Evolutionary conservation across 345 rosid species (phyloP).

Genomic region (Eucalyptus victrix): DNA sequence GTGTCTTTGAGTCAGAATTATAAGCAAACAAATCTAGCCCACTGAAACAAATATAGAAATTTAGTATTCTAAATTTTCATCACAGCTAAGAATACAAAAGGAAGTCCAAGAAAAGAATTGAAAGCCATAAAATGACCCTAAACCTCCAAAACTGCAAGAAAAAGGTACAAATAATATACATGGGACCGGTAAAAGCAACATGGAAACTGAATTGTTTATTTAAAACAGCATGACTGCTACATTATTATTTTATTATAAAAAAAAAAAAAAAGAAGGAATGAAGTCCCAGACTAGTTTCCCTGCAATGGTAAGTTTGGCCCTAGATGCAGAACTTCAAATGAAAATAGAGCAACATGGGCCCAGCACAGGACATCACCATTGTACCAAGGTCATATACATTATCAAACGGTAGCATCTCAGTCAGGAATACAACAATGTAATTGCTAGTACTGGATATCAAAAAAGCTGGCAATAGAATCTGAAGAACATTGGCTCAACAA

Average conservation of each 20-base stretch:
- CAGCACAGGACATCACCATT: neutral
- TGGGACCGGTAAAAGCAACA: neutral
- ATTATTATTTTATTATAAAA: neutral
- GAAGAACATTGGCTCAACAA: neutral
- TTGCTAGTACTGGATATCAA: neutral
- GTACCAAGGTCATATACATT: neutral
- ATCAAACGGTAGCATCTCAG: neutral
- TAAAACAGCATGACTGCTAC: neutral
- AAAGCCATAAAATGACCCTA: neutral
- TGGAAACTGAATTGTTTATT: neutral
- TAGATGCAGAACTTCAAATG: neutral
- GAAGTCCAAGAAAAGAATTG: neutral
- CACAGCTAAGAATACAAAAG: neutral
- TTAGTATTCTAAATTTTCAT: neutral
- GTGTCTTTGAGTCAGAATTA: slow-evolving; percentile 46
- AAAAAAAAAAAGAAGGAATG: neutral
- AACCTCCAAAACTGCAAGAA: neutral
- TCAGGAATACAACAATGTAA: neutral
- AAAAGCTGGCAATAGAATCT: neutral
- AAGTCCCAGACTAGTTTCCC: neutral
- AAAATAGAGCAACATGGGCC: neutral
- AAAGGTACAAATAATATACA: neutral
- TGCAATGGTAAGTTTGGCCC: neutral
- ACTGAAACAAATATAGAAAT: slow-evolving; percentile 28
- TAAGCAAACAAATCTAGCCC: slow-evolving; percentile 82